Conservation (phyloP, 495 filamentous ascomycete genomes). For the Podospora conica region DNA sequence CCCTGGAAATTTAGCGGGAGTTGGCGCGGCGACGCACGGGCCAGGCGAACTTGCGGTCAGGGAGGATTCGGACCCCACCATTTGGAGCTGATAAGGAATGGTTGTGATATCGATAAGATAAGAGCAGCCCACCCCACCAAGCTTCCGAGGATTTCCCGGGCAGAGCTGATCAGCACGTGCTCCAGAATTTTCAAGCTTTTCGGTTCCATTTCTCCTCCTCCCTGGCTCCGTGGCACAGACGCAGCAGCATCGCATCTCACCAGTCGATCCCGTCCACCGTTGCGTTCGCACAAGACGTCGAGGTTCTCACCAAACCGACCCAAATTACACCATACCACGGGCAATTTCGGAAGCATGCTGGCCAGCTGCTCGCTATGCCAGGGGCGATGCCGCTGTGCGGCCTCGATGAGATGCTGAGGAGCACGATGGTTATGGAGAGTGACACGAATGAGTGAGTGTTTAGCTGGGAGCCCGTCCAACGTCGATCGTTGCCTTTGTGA, state of each 20-base stretch:
- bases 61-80: slow-evolving; percentile 3
- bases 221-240: background rate
- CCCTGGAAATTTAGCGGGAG: slow-evolving; percentile 17
- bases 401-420: background rate
- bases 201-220: background rate
- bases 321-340: background rate
- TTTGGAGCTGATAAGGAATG: background rate
- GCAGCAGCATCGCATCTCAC: background rate
- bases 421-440: background rate
- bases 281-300: background rate
- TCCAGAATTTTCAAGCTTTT: background rate
- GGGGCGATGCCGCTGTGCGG: background rate
- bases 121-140: background rate
- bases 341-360: background rate
- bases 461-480: background rate
- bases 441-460: no score
- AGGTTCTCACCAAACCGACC: background rate
- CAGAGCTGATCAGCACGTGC: background rate
- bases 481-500: background rate
- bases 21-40: slow-evolving; percentile 25
- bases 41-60: slow-evolving; percentile 2
- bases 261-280: background rate
- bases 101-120: background rate
- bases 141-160: background rate
- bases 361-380: background rate